Evolutionary conservation across 495 filamentous ascomycete genomes (phyloP).

Genomic region (Trypethelium eluteriae): DNA sequence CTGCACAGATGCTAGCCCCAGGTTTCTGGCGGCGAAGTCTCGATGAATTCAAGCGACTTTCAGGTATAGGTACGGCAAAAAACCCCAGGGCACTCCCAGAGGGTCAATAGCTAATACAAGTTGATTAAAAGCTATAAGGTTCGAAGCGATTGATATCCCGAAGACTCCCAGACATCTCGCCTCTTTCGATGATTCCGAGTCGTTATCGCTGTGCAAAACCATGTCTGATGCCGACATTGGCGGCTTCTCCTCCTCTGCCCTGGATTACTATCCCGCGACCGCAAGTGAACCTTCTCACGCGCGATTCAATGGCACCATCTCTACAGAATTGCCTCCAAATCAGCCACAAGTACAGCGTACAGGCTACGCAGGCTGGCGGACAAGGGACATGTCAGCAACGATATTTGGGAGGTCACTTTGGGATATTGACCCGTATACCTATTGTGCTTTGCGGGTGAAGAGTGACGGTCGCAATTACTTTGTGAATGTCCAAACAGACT

Average conservation of each 20-base stretch:
- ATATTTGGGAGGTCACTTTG: conserved; percentile 75
- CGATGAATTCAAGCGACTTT: conserved; percentile 56
- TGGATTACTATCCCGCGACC: conserved; percentile 56
- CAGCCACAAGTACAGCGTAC: conserved; percentile 59
- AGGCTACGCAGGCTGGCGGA: conserved; percentile 89
- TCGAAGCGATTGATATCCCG: conserved; percentile 50
- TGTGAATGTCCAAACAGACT: conserved; percentile 91
- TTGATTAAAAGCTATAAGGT: conserved; percentile 34
- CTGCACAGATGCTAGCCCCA: conserved; percentile 41
- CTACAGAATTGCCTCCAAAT: conserved; percentile 70
- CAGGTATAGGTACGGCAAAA: conserved; percentile 45
- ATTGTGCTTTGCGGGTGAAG: conserved; percentile 82
- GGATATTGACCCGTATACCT: conserved; percentile 83
- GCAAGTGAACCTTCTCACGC: conserved; percentile 47
- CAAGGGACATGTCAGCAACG: conserved; percentile 38
- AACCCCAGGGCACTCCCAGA: conserved; percentile 9
- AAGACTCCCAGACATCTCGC: conserved; percentile 52
- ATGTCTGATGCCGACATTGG: conserved; percentile 84
- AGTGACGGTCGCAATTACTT: conserved; percentile 88
- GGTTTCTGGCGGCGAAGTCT: conserved; percentile 58
- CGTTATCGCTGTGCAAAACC: conserved; percentile 61
- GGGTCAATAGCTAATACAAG: conserved; percentile 32
- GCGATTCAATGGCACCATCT: conserved; percentile 81
- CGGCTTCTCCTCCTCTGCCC: conserved; percentile 64
- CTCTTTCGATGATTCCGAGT: conserved; percentile 56